phyloP scores from a whole-genome alignment of 257 asterid species.

The Ophiorrhiza pumila region DNA sequence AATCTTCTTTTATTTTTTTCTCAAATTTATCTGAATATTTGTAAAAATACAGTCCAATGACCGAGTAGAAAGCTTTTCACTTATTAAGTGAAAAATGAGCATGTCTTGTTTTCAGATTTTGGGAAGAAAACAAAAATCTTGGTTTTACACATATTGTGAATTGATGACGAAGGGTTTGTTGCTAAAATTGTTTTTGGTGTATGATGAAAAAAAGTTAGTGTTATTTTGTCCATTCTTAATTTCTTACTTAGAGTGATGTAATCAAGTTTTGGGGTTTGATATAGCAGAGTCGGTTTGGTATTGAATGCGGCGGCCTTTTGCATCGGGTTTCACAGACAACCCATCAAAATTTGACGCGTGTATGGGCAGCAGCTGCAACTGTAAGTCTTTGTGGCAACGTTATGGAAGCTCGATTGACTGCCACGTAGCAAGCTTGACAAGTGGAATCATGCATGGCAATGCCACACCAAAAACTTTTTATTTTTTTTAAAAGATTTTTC shows the following conservation, averaged over 20 bases:
- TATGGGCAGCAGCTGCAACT: not conserved
- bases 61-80: too few species aligned
- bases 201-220: slow-evolving; percentile 3
- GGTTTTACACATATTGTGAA: not conserved
- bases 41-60: too few species aligned
- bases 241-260: slow-evolving; percentile 11
- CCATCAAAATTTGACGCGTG: slow-evolving; percentile 11
- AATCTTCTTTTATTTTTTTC: too few species aligned
- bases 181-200: not conserved
- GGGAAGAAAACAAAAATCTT: not conserved
- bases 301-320: slow-evolving; percentile 1
- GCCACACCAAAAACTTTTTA: not conserved
- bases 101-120: not conserved
- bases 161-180: not conserved
- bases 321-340: slow-evolving; percentile 4
- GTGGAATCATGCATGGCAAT: slow-evolving; percentile 19
- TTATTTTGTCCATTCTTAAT: slow-evolving; percentile 19
- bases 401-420: not conserved
- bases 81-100: too few species aligned
- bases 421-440: slow-evolving; percentile 15
- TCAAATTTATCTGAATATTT: too few species aligned
- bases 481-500: not conserved
- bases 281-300: not conserved
- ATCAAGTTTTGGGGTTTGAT: slow-evolving; percentile 9
- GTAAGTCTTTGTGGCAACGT: not conserved